phyloP scores from a whole-genome alignment of 106 monocot genomes.

The Iris macrosiphon region DNA sequence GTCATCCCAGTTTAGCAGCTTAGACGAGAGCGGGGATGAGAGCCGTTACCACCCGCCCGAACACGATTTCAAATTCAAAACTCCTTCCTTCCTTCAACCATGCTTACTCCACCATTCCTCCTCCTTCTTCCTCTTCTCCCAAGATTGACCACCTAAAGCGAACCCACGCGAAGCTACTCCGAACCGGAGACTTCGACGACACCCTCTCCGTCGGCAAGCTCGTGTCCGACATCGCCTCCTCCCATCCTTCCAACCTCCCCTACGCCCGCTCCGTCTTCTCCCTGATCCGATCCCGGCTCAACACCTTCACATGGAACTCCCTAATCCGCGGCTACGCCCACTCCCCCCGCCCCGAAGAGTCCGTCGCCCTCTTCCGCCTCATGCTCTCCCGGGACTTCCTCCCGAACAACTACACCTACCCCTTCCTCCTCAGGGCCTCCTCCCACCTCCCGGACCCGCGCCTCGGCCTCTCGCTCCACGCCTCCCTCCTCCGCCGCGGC shows the following conservation, averaged over 20 bases:
- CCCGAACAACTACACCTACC: slow-evolving; percentile 72
- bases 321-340: slow-evolving; percentile 27
- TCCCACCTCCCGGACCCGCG: slow-evolving; percentile 13
- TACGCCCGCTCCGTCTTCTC: slow-evolving; percentile 16
- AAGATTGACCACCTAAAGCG: slow-evolving; percentile 5
- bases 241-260: slow-evolving; percentile 6
- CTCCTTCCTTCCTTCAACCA: background rate
- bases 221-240: slow-evolving; percentile 22
- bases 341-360: slow-evolving; percentile 22
- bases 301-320: slow-evolving; percentile 32
- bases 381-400: slow-evolving; percentile 21
- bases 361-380: slow-evolving; percentile 30
- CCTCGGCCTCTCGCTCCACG: slow-evolving; percentile 40
- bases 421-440: slow-evolving; percentile 51
- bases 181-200: slow-evolving; percentile 20
- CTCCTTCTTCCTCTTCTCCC: background rate
- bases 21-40: background rate
- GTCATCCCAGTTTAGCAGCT: no score
- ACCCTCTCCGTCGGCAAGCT: slow-evolving; percentile 22
- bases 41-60: background rate
- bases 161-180: slow-evolving; percentile 32
- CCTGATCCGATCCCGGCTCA: slow-evolving; percentile 7
- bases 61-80: slow-evolving; percentile 4
- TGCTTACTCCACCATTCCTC: background rate
- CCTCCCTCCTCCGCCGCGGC: slow-evolving; percentile 36